phyloP scores from a whole-genome alignment of 2,329 filamentous ascomycete genomes.

The Colletotrichum noveboracense region DNA sequence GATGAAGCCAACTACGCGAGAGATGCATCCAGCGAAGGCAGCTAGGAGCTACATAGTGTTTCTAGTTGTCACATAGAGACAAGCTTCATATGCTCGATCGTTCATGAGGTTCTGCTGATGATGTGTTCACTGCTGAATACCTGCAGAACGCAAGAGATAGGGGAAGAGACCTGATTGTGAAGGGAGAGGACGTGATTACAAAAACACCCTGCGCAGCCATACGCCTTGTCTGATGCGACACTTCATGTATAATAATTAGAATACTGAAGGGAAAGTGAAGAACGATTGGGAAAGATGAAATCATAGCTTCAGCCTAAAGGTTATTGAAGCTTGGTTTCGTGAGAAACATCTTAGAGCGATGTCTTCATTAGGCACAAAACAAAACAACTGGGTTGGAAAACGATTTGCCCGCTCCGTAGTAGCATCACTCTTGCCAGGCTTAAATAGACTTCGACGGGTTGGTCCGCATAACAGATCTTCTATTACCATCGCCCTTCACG shows the following conservation, averaged over 20 bases:
- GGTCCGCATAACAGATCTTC: background rate
- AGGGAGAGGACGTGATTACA: background rate
- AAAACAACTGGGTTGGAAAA: too few species aligned
- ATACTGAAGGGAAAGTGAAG: background rate
- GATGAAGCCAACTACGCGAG: fast-evolving
- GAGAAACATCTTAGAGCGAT: too few species aligned
- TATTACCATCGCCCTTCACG: background rate
- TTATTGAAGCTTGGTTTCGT: background rate
- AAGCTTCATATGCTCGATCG: too few species aligned
- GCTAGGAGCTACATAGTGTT: background rate
- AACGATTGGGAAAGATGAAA: background rate
- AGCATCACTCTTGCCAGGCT: background rate
- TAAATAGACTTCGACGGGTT: background rate
- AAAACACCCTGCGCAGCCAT: background rate
- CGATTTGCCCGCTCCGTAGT: background rate
- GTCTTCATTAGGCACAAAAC: background rate
- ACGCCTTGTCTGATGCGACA: background rate
- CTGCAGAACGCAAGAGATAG: background rate
- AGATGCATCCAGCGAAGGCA: background rate
- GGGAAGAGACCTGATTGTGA: fast-evolving
- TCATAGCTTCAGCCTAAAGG: background rate
- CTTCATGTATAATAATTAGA: fast-evolving
- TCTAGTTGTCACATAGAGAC: fast-evolving
- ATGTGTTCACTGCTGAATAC: background rate
- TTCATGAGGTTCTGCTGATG: fast-evolving